phyloP scores from a whole-genome alignment of 2,329 filamentous ascomycete species.

The Aspergillus sp. region DNA sequence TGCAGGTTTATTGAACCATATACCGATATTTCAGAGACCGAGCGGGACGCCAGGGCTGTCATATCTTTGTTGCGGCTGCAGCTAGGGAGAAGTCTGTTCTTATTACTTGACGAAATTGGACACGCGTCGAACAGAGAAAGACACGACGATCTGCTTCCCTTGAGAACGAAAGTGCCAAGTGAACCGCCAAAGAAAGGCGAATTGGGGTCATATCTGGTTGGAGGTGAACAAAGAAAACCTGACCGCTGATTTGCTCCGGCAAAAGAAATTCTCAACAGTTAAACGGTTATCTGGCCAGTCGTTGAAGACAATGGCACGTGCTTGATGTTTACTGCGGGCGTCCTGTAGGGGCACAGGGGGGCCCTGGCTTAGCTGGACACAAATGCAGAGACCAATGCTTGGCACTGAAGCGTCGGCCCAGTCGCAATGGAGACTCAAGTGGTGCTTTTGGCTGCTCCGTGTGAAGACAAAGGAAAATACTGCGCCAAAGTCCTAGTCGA shows the following conservation, averaged over 20 bases:
- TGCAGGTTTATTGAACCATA: constrained; percentile 12
- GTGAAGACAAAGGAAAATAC: not conserved
- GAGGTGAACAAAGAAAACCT: not conserved
- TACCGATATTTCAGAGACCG: not conserved
- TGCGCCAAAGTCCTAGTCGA: not conserved
- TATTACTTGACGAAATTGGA: not conserved
- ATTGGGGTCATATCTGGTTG: not conserved
- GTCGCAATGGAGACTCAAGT: not conserved
- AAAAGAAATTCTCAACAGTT: not conserved
- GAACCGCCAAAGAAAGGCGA: not conserved
- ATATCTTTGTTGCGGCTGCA: constrained; percentile 10
- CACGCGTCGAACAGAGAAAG: not conserved
- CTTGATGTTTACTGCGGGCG: constrained; percentile 11
- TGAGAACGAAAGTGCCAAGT: not conserved
- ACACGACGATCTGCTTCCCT: not conserved
- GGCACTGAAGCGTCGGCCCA: not conserved
- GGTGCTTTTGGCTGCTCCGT: not conserved
- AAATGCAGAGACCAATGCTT: constrained; percentile 1
- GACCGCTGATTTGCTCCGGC: not conserved
- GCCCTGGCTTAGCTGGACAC: not conserved
- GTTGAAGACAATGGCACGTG: constrained; percentile 9
- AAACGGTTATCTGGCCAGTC: not conserved
- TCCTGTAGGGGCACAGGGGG: not conserved
- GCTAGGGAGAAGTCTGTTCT: not conserved
- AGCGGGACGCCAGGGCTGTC: not conserved